These are phyloP conservation scores for Rhodotorula sp. DNA, from an alignment of 1,284 basidiomycete genomes.

Conservation along the genomic window DNA sequence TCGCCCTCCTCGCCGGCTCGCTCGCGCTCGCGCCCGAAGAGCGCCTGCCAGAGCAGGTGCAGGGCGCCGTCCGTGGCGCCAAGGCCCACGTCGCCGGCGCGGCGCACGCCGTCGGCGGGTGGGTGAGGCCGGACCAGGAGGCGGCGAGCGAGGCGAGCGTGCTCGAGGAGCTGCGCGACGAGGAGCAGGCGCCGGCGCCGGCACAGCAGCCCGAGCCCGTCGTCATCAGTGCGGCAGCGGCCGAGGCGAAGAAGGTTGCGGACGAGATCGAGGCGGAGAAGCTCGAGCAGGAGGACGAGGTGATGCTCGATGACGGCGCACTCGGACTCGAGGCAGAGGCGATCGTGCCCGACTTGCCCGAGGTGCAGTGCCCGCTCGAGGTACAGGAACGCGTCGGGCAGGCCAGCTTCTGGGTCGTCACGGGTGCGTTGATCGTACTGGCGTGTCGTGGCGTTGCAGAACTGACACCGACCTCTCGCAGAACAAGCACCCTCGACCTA, in stretches of 20 bases:
- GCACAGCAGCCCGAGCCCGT: too few relatives aligned
- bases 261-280: not conserved
- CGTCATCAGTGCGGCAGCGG: not conserved
- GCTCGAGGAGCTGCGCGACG: not conserved
- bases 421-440: not conserved
- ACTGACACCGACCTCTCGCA: not conserved
- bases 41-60: slow-evolving; percentile 7
- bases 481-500: not conserved
- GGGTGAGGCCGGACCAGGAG: not conserved
- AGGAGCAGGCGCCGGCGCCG: too few relatives aligned
- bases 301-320: not conserved
- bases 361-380: slow-evolving; percentile 4
- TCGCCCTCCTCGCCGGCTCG: slow-evolving; percentile 1
- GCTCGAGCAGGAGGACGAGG: not conserved
- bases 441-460: not conserved
- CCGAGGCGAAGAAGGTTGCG: not conserved
- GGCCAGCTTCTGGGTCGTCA: slow-evolving; percentile 12
- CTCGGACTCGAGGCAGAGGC: too few relatives aligned
- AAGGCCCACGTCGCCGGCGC: slow-evolving; percentile 2
- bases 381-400: not conserved
- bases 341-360: not conserved
- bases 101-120: not conserved
- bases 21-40: slow-evolving; percentile 11
- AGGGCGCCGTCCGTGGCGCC: not conserved
- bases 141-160: not conserved